Conservation (phyloP, 352 stramenopile species). For the Phytophthora nicotianae region DNA sequence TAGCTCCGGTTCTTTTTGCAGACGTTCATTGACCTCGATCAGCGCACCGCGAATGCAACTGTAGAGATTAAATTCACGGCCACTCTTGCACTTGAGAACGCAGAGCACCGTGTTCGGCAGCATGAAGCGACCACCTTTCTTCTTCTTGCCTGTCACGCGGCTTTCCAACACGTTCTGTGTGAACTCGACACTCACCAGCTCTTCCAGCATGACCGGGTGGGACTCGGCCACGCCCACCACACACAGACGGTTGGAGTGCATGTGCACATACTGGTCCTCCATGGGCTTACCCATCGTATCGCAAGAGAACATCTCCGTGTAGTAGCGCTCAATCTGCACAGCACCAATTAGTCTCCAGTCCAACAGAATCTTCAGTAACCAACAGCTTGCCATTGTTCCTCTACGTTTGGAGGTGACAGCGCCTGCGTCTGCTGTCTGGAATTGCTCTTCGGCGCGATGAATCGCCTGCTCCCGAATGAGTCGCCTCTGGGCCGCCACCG, state of each 20-base stretch:
- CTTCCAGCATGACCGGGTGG: constrained; percentile 70
- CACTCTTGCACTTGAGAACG: constrained; percentile 70
- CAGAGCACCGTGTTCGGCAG: constrained; percentile 69
- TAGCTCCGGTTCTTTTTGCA: constrained; percentile 60
- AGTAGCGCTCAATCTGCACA: constrained; percentile 83
- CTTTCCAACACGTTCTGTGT: constrained; percentile 64
- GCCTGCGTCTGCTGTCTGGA: constrained; percentile 50
- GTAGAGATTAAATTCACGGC: constrained; percentile 62
- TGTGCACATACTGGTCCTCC: constrained; percentile 89
- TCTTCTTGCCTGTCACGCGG: constrained; percentile 87
- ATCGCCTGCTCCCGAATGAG: constrained; percentile 82
- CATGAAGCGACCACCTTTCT: constrained; percentile 82
- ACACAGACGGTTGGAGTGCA: constrained; percentile 90
- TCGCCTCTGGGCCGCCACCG: constrained; percentile 75
- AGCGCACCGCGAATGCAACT: constrained; percentile 84
- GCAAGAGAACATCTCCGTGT: constrained; percentile 84
- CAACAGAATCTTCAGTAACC: neutral
- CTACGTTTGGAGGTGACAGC: constrained; percentile 46
- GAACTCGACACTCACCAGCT: constrained; percentile 71
- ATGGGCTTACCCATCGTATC: constrained; percentile 70
- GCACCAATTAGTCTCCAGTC: constrained; percentile 1
- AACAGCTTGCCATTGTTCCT: constrained; percentile 65
- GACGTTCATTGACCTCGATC: constrained; percentile 79
- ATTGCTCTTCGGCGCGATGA: constrained; percentile 66
- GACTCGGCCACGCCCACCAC: constrained; percentile 74